Percentiles rank a stretch among this genome's conserved stretches.
These are phyloP conservation scores for Amanita phalloides DNA, from an alignment of 768 basidiomycete species.

Conservation along the genomic window DNA sequence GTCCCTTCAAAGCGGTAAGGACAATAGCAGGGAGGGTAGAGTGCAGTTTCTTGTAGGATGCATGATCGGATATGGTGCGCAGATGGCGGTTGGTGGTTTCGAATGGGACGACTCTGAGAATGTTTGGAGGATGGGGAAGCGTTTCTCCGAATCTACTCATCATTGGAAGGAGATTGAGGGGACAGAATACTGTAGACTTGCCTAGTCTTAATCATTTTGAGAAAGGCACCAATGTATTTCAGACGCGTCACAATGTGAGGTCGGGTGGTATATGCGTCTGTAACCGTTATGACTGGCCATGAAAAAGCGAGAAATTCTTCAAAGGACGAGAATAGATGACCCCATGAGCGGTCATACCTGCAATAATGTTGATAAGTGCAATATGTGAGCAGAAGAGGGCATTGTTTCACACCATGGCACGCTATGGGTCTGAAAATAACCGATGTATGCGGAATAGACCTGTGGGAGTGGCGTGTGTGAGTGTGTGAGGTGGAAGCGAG, in stretches of 20 bases:
- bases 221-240: constrained; percentile 60
- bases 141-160: constrained; percentile 62
- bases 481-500: not conserved
- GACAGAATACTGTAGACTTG: constrained; percentile 12
- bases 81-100: constrained; percentile 60
- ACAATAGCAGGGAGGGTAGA: constrained; percentile 61
- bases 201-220: constrained; percentile 84
- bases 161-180: not conserved
- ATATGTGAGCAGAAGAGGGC: not conserved
- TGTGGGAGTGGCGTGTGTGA: constrained; percentile 7
- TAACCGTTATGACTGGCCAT: constrained; percentile 75
- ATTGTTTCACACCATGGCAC: constrained; percentile 45
- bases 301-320: constrained; percentile 73
- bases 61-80: constrained; percentile 57
- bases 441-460: constrained; percentile 71
- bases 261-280: constrained; percentile 58
- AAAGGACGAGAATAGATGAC: constrained; percentile 67
- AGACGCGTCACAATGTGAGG: constrained; percentile 75
- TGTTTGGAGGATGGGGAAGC: constrained; percentile 61
- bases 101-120: constrained; percentile 57
- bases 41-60: constrained; percentile 59
- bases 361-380: not conserved
- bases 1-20: constrained; percentile 52
- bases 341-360: constrained; percentile 79
- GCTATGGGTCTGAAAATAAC: constrained; percentile 62